Conservation (phyloP, 139 green algal genomes). For the Chlamydomonas eustigma region DNA sequence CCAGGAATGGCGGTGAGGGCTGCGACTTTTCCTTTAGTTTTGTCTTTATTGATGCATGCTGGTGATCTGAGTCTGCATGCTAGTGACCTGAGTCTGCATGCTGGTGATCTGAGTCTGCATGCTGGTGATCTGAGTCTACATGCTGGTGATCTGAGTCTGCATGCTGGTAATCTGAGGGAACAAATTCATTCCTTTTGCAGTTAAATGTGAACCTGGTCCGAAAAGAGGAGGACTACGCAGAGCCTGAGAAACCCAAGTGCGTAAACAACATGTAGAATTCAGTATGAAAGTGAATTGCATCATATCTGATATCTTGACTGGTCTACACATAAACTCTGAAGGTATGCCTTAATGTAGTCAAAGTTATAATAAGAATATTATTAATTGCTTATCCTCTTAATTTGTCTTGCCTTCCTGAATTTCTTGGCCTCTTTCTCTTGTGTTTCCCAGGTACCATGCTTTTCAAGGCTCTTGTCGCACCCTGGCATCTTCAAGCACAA, state of each 20-base stretch:
- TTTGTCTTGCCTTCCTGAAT: not conserved
- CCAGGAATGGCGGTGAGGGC: conserved; percentile 28
- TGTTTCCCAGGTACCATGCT: not conserved
- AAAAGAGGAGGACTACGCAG: conserved; percentile 66
- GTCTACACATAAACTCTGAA: no score
- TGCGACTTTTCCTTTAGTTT: no score
- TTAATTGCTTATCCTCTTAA: not conserved
- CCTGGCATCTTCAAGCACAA: conserved; percentile 2
- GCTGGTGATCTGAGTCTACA: not conserved
- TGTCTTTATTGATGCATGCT: not conserved
- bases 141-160: not conserved
- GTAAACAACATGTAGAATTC: no score
- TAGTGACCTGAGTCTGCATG: not conserved
- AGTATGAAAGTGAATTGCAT: no score
- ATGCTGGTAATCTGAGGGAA: not conserved
- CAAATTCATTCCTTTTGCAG: not conserved
- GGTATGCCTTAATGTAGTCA: no score
- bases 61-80: not conserved
- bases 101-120: not conserved
- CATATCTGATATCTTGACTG: no score
- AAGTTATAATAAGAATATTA: not conserved
- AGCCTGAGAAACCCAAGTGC: conserved; percentile 42
- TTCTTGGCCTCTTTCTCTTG: not conserved
- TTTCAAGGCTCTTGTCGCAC: not conserved
- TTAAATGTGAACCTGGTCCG: conserved; percentile 84